Percentiles rank a stretch among this genome's conserved stretches.
phyloP scores from a whole-genome alignment of 2,329 filamentous ascomycete species.

The Penicillium sp. region DNA sequence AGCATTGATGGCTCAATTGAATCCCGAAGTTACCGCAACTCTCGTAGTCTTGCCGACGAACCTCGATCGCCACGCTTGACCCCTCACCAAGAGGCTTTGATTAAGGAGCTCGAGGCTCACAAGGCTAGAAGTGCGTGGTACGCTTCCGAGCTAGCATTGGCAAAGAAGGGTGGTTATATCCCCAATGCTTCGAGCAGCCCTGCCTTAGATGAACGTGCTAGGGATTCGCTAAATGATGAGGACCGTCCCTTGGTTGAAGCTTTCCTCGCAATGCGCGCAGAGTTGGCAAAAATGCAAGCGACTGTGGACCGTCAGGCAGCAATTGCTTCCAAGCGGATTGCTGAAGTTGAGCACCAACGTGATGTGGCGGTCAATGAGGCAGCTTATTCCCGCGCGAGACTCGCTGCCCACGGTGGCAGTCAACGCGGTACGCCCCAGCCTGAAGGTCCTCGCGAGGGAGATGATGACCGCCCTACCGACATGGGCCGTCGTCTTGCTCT shows the following conservation, averaged over 20 bases:
- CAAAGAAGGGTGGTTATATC: conserved; percentile 85
- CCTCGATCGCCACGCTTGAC: conserved; percentile 51
- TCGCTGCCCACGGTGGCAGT: conserved; percentile 79
- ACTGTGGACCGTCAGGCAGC: conserved; percentile 88
- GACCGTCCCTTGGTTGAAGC: conserved; percentile 92
- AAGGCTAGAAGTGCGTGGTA: conserved; percentile 96
- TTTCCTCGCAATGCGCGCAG: conserved; percentile 84
- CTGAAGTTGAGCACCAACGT: conserved; percentile 91
- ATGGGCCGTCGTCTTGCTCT: conserved; percentile 82
- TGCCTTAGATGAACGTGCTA: conserved; percentile 73
- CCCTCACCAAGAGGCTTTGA: conserved; percentile 63
- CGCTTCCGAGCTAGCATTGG: conserved; percentile 89
- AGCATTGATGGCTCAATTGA: conserved; percentile 48
- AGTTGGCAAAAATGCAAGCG: conserved; percentile 85
- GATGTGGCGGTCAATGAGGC: conserved; percentile 95
- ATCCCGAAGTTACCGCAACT: conserved; percentile 43
- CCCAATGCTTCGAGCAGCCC: conserved; percentile 72
- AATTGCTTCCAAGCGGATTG: conserved; percentile 83
- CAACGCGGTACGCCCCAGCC: conserved; percentile 61
- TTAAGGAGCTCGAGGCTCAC: conserved; percentile 83
- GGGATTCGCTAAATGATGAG: conserved; percentile 85
- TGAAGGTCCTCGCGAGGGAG: conserved; percentile 60
- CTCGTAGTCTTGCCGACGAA: conserved; percentile 46
- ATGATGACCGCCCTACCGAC: conserved; percentile 71
- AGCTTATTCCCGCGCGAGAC: conserved; percentile 89